Conservation (phyloP, 2,329 filamentous ascomycete genomes). For the Hypoxylon sp. region DNA sequence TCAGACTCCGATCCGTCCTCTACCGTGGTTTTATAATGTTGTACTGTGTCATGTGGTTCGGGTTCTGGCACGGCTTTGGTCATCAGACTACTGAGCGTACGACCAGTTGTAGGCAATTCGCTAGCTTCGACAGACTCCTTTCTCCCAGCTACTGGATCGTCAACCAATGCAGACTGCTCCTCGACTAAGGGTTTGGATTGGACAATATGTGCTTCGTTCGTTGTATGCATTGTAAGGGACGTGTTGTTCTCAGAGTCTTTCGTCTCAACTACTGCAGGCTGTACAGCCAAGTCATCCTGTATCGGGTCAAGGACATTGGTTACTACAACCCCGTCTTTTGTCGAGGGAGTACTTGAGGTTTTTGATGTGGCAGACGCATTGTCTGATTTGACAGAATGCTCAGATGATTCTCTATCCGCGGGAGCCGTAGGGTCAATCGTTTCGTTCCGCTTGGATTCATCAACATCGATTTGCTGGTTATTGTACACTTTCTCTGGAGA, state of each 20-base stretch:
- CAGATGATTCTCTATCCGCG: neutral
- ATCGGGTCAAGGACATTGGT: neutral
- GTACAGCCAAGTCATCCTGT: constrained; percentile 1
- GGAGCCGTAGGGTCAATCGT: neutral
- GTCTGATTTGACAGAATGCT: constrained; percentile 3
- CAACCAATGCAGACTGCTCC: constrained; percentile 43
- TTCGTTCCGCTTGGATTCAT: neutral
- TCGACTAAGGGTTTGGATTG: constrained; percentile 26
- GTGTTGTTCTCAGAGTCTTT: constrained; percentile 3
- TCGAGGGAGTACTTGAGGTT: constrained; percentile 2
- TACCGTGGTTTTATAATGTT: neutral
- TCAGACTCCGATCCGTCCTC: constrained; percentile 27
- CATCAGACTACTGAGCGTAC: constrained; percentile 4
- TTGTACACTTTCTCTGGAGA: neutral
- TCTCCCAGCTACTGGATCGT: constrained; percentile 36
- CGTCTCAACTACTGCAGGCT: constrained; percentile 23
- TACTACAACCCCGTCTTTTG: neutral
- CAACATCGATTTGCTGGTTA: neutral
- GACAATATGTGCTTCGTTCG: neutral
- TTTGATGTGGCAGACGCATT: neutral
- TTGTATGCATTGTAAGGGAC: neutral
- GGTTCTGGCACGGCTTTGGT: constrained; percentile 15
- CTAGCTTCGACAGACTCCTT: neutral
- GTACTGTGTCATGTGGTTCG: constrained; percentile 1
- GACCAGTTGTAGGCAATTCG: constrained; percentile 5